Evolutionary conservation across 345 rosid genomes (phyloP), one percentile per base, ranked within the genome.

Genomic region (Heritiera fomes): DNA sequence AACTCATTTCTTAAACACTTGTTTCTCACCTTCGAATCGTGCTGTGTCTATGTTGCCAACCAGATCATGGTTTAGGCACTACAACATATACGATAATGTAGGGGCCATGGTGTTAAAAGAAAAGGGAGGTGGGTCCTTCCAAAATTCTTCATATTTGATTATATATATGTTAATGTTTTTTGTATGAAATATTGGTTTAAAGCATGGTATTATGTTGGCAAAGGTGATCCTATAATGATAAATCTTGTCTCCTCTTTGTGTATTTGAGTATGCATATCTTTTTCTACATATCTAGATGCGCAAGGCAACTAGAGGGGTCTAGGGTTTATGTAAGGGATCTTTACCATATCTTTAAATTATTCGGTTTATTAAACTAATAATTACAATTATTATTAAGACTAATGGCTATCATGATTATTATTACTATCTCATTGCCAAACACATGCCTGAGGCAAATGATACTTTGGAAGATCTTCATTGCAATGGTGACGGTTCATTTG

Each of bases 181-280:
- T 15, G 2, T 15, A 9, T 38, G 34, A 47, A 49, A 46, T n/a
- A 66, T 38, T 69, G 23, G 75, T 52, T 52, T 68, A 69, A 64
- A 81, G 43, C 60, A 72, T 67, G 30, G 62, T 79, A 53, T 30
- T 75, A 23, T 88, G 89, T 78, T 80, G 88, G 85, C 76, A 88
- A 88, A 88, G 84, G 84, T 63, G 73, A 86, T 83, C 71, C 41
- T 40, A 79, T 43, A 79, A 85, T 84, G 80, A 87, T 88, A 75
- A 52, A 64, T 60, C 61, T 20, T 85, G 86, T 85, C 93, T 66
- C 85, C 77, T 34, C 80, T 76, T 84, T 78, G 59, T 68, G 67
- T 73, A 79, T 52, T 23, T 30, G 20, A 65, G 76, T 63, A 49
- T 17, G 38, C 14, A 32, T 34, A 3, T 34, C 46, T 30, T 56